Conservation (phyloP, 495 filamentous ascomycete species). For the Neurospora sp. region DNA sequence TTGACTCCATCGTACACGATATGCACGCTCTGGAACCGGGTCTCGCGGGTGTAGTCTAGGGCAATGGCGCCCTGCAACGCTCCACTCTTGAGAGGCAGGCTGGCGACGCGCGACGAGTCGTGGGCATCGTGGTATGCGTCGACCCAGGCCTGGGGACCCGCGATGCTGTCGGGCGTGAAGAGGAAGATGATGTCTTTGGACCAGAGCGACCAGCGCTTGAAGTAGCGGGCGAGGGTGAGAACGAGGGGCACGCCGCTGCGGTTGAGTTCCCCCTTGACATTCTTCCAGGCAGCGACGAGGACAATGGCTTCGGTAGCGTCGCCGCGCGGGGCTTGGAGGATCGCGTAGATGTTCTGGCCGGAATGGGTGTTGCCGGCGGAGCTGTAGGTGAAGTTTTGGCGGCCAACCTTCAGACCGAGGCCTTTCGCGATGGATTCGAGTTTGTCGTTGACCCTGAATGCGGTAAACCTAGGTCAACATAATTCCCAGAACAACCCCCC, state of each 20-base stretch:
- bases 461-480: not conserved
- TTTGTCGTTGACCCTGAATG: slow-evolving; percentile 51
- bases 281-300: slow-evolving; percentile 79
- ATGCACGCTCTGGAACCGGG: slow-evolving; percentile 75
- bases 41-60: slow-evolving; percentile 82
- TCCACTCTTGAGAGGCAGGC: slow-evolving; percentile 85
- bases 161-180: slow-evolving; percentile 76
- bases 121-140: slow-evolving; percentile 94
- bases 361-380: slow-evolving; percentile 64
- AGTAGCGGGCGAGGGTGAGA: slow-evolving; percentile 82
- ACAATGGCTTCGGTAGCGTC: slow-evolving; percentile 99
- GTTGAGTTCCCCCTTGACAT: slow-evolving; percentile 71
- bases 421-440: slow-evolving; percentile 65
- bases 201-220: slow-evolving; percentile 96
- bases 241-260: slow-evolving; percentile 76
- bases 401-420: slow-evolving; percentile 72
- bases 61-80: slow-evolving; percentile 87
- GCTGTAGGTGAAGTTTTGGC: slow-evolving; percentile 65
- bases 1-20: slow-evolving; percentile 95
- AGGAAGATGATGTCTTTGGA: slow-evolving; percentile 97
- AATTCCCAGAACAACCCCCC: not conserved
- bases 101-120: slow-evolving; percentile 49
- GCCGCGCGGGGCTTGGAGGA: slow-evolving; percentile 88
- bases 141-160: slow-evolving; percentile 92
- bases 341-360: slow-evolving; percentile 89